Base-by-base conservation (phyloP, 306 rosid genomes). In the Fragaria ananassa region DNA sequence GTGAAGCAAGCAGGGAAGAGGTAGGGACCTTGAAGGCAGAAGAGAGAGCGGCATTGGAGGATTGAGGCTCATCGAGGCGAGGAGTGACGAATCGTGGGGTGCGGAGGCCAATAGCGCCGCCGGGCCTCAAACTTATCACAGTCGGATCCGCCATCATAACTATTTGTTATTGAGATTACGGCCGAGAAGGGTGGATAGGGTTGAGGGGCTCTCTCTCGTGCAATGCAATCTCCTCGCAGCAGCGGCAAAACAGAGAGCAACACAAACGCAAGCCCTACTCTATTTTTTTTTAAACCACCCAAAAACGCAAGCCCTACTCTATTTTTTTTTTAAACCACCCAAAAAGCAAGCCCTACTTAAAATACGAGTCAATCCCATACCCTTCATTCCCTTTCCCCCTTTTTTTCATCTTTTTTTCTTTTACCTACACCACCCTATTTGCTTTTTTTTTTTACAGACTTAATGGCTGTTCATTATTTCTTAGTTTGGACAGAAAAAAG, bases 111-210 rank as follows among this genome's bases (percentile, higher is more conserved):
- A 80, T 72, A 60, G 81, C 80, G 69, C 88, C 88, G 5, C 85
- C 88, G 3, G 85, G 88, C 76, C 85, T 81, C 81, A 84, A 81
- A 74, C 85, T 84, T 49, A 84, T 80, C 71, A 57, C 61, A 78
- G 85, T 74, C 65, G 79, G 82, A 80, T 84, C 82, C 62, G 83
- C 81, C 81, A 79, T 82, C 86, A 75, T 79, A 83, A 56, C 73
- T 82, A 44, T 35, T 31, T 31, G n/a, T 18, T 53, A 15, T 18
- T 53, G 10, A 19, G 51, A 47, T 47, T 46, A 37, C 41, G 41
- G 41, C 41, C 8, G 41, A 37, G 41, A 37, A 3, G 8, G 34
- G 35, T 31, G 35, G 35, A 31, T 31, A 31, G 35, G 35, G 35
- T 31, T 31, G 35, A 31, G 35, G 35, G 35, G 4, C 35, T 31